Base-by-base conservation (phyloP, 805 yeast species). In the Kluyveromyces lactis region DNA sequence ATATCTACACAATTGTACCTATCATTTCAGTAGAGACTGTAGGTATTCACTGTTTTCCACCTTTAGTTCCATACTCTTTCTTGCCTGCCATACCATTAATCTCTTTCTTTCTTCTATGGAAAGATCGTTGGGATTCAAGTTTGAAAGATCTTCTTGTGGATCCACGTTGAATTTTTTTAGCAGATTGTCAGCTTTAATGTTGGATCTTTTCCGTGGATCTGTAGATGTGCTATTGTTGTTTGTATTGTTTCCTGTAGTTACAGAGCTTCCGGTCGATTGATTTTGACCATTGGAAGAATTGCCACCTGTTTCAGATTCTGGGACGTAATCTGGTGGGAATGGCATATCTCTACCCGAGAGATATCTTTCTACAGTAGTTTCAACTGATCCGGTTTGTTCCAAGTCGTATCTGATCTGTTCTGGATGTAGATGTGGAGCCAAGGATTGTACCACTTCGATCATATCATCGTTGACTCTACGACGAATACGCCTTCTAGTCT, bases 371-470 rank as follows among this genome's bases (percentile, higher is more conserved):
- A 87, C 79, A 0, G 97, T 89, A 7, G 62, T 72, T 57, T 86
- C 89, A 1, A 89, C 89, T 6, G 83, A 79, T 0, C 95, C 94
- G 0, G 92, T 77, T 43, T 75, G 68, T 52, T 79, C 77, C 45
- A 92, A 70, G 56, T 83, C 95, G 45, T 69, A 68, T 44, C 79
- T 68, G 44, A 92, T 86, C 55, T 84, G 94, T 6, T 73, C 83
- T 3, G 63, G 71, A 1, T 83, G 68, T 24, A 85, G 63, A 16
- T 68, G 67, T 3, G 97, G 96, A 0, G 87, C 95, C 40, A 90
- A 68, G 31, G 86, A 77, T 49, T 78, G 83, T 2, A 90, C 96
- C 0, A 84, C 79, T 46, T 82, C 92, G 32, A 90, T 69, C 97
- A 90, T 90, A 42, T 73, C 75, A 4, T 66, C 67, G 3, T 81